These are phyloP conservation scores for Suaeda aralocaspica DNA, from an alignment of 148 eudicot genomes.

Conservation along the genomic window DNA sequence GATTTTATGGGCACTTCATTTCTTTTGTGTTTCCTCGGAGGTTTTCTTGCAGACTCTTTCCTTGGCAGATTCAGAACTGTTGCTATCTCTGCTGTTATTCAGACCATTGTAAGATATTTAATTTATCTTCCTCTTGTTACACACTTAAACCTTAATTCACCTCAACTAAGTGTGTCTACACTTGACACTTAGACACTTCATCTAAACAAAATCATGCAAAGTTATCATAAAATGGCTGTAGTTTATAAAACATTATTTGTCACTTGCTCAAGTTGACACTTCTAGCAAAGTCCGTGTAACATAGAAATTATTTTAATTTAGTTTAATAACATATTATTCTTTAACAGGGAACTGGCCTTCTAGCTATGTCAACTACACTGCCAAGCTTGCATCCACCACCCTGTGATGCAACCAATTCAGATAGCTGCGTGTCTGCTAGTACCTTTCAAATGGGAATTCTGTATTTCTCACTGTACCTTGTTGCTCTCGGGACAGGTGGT, in stretches of 20 bases:
- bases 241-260: too few species aligned
- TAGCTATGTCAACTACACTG: slow-evolving; percentile 52
- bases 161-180: neutral
- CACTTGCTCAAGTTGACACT: neutral
- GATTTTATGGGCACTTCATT: slow-evolving; percentile 78
- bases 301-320: neutral
- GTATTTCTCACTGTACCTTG: slow-evolving; percentile 30
- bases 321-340: neutral
- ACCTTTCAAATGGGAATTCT: slow-evolving; percentile 58
- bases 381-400: slow-evolving; percentile 55
- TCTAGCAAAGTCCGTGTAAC: neutral
- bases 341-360: slow-evolving; percentile 48
- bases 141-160: neutral
- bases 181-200: neutral
- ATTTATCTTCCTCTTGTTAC: too few species aligned
- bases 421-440: slow-evolving; percentile 45
- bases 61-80: slow-evolving; percentile 74
- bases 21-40: slow-evolving; percentile 67
- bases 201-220: neutral
- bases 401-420: slow-evolving; percentile 25
- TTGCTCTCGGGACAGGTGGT: slow-evolving; percentile 37
- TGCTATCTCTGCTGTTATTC: slow-evolving; percentile 54
- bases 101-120: slow-evolving; percentile 41
- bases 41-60: slow-evolving; percentile 74
- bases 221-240: neutral